Evolutionary conservation across 495 filamentous ascomycete genomes (phyloP).

Genomic region (Aspergillus sparsus): DNA sequence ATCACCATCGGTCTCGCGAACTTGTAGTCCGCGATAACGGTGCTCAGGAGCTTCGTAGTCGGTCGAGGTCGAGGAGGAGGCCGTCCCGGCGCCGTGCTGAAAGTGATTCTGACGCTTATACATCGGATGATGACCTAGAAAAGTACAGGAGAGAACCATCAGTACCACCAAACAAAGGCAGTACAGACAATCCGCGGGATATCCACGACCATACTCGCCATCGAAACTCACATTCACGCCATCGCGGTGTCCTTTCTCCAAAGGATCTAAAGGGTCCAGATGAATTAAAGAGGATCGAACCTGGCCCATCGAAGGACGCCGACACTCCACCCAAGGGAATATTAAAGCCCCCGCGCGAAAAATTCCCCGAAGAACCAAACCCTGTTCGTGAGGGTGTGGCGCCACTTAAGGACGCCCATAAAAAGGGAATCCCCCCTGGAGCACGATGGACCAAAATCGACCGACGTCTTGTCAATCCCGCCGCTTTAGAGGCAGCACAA

Average conservation of each 20-base stretch:
- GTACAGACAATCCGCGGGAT: slow-evolving; percentile 26
- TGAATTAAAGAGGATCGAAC: slow-evolving; percentile 34
- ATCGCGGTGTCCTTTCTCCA: slow-evolving; percentile 22
- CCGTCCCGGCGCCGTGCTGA: slow-evolving; percentile 34
- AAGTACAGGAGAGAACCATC: slow-evolving; percentile 39
- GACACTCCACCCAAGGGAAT: slow-evolving; percentile 63
- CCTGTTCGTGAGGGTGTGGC: slow-evolving; percentile 86
- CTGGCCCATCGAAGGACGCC: slow-evolving; percentile 34
- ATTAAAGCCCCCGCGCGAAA: slow-evolving; percentile 67
- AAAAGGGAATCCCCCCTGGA: slow-evolving; percentile 71
- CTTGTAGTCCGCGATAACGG: slow-evolving; percentile 12
- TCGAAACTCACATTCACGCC: slow-evolving; percentile 32
- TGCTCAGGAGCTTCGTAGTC: slow-evolving; percentile 23
- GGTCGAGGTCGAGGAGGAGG: slow-evolving; percentile 25
- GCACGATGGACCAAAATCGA: slow-evolving; percentile 91
- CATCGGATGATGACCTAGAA: slow-evolving; percentile 42
- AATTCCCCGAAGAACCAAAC: slow-evolving; percentile 77
- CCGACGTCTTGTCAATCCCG: slow-evolving; percentile 78
- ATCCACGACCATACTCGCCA: slow-evolving; percentile 16
- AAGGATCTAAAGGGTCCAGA: slow-evolving; percentile 21
- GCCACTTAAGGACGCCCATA: slow-evolving; percentile 75
- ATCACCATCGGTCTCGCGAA: slow-evolving; percentile 21
- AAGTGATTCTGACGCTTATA: slow-evolving; percentile 36
- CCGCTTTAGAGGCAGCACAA: slow-evolving; percentile 70
- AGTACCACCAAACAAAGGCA: slow-evolving; percentile 22